Evolutionary conservation across 805 yeast species (phyloP).

Genomic region (Candida succiphila): DNA sequence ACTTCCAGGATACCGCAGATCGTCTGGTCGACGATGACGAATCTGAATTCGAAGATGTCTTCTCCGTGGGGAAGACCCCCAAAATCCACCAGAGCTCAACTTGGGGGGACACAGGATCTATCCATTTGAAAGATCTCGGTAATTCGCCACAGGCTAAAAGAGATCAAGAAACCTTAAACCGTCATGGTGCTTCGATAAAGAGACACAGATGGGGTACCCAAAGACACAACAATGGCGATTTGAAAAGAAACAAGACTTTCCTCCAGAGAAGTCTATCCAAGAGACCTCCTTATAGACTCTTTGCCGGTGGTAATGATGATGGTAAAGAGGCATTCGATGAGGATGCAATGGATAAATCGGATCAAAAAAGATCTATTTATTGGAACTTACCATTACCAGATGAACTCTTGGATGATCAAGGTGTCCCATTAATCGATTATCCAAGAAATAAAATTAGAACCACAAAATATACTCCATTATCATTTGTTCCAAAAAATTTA

Average conservation of each 20-base stretch:
- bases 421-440: constrained; percentile 49
- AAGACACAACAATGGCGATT: constrained; percentile 56
- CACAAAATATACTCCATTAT: constrained; percentile 86
- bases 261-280: constrained; percentile 13
- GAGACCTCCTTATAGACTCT: constrained; percentile 12
- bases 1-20: too few relatives aligned
- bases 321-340: constrained; percentile 13
- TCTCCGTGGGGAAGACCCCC: too few relatives aligned
- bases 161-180: too few relatives aligned
- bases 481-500: constrained; percentile 82
- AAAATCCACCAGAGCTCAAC: too few relatives aligned
- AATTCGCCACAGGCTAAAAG: constrained; percentile 14
- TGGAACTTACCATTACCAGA: constrained; percentile 56
- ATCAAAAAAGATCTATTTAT: constrained; percentile 35
- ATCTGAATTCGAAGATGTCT: too few relatives aligned
- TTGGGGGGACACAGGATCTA: too few relatives aligned
- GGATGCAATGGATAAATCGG: constrained; percentile 1
- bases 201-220: constrained; percentile 90
- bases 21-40: too few relatives aligned
- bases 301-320: constrained; percentile 5
- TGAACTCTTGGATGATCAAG: constrained; percentile 46
- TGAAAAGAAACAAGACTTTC: constrained; percentile 50
- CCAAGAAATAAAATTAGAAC: constrained; percentile 91
- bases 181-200: constrained; percentile 48
- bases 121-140: constrained; percentile 10